Evolutionary conservation across 148 eudicot species (phyloP).

Genomic region (Cornus florida): DNA sequence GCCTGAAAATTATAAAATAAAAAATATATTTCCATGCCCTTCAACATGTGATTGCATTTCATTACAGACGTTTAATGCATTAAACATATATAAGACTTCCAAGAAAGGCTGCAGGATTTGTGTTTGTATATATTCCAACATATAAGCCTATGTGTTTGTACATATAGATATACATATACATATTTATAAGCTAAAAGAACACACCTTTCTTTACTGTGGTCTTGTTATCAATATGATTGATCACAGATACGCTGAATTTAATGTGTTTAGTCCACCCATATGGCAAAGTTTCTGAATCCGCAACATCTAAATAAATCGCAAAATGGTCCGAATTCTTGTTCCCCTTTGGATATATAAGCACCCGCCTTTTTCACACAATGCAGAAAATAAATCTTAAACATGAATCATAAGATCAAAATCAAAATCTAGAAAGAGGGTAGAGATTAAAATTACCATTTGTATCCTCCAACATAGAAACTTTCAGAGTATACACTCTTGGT

Average conservation of each 20-base stretch:
- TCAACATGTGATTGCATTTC: too few species aligned
- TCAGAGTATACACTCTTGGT: constrained; percentile 23
- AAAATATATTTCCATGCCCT: too few species aligned
- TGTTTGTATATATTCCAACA: too few species aligned
- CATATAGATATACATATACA: too few species aligned
- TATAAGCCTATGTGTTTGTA: too few species aligned
- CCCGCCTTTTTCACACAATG: constrained; percentile 55
- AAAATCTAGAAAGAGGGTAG: neutral
- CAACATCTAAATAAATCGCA: constrained; percentile 94
- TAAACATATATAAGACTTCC: too few species aligned
- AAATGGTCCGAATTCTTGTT: constrained; percentile 81
- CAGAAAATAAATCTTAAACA: neutral
- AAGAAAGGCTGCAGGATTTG: neutral
- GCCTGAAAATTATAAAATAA: too few species aligned
- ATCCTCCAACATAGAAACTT: constrained; percentile 20
- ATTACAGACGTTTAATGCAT: too few species aligned
- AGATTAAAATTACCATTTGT: constrained; percentile 26
- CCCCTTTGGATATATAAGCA: constrained; percentile 87
- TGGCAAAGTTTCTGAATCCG: constrained; percentile 71
- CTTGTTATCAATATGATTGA: constrained; percentile 63
- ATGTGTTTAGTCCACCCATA: constrained; percentile 96
- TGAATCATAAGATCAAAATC: neutral
- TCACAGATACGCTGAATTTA: constrained; percentile 75
- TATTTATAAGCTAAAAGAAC: neutral
- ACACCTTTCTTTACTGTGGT: constrained; percentile 78